Conservation (phyloP, 345 rosid species). For the Ceriops zippeliana region DNA sequence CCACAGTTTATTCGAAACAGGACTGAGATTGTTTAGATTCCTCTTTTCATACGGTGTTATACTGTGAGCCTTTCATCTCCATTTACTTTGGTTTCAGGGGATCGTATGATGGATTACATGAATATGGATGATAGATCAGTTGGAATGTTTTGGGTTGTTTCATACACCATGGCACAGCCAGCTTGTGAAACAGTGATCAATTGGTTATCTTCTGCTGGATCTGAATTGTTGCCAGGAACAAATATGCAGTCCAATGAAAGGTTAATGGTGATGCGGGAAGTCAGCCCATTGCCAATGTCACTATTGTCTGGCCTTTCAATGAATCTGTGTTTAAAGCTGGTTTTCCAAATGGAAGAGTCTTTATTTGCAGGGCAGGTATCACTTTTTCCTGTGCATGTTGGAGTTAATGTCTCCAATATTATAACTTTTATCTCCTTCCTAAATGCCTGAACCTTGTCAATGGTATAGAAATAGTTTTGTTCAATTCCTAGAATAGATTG, state of each 20-base stretch:
- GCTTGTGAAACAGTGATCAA: conserved; percentile 76
- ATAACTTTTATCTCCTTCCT: neutral
- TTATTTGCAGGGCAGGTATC: conserved; percentile 83
- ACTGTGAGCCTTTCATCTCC: neutral
- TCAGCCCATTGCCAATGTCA: conserved; percentile 87
- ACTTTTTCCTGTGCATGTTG: conserved; percentile 21
- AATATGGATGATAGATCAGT: conserved; percentile 94
- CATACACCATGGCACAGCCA: conserved; percentile 94
- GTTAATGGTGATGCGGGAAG: conserved; percentile 82
- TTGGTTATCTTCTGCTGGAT: conserved; percentile 84
- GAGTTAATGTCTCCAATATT: neutral
- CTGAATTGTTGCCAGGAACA: conserved; percentile 58
- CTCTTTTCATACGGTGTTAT: no score
- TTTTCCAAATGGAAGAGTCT: conserved; percentile 76
- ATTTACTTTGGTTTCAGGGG: conserved; percentile 47
- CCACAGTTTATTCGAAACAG: no score
- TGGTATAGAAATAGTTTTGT: neutral
- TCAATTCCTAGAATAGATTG: conserved; percentile 1
- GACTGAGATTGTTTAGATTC: no score
- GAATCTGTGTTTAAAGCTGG: conserved; percentile 77
- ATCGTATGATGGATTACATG: conserved; percentile 87
- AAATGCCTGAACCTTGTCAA: neutral
- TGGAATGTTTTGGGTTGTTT: conserved; percentile 99
- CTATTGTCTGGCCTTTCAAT: conserved; percentile 84
- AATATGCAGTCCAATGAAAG: conserved; percentile 73